A percentile compares a stretch with the other conserved stretches of the same genome.
Evolutionary conservation across 331 rosid genomes (phyloP).

Genomic region (Pyracantha coccinea): DNA sequence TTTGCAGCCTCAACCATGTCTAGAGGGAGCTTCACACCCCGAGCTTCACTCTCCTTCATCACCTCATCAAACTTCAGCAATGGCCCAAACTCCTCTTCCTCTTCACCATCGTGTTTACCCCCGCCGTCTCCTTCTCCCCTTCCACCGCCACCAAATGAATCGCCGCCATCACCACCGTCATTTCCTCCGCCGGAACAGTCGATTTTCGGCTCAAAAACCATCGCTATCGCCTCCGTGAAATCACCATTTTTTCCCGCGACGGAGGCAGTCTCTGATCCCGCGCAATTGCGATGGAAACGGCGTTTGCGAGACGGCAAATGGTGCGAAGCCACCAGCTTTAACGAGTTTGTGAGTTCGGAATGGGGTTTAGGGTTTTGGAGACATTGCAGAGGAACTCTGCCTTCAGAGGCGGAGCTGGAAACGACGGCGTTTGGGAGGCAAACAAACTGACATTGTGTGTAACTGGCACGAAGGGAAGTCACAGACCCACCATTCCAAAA

Average conservation of each 20-base stretch:
- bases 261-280: not conserved
- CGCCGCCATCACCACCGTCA: constrained; percentile 14
- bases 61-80: constrained; percentile 53
- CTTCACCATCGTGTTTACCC: constrained; percentile 25
- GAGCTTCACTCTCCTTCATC: constrained; percentile 48
- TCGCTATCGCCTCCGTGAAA: not conserved
- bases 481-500: not conserved
- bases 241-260: not conserved
- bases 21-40: constrained; percentile 47
- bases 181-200: constrained; percentile 24
- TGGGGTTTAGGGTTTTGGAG: not conserved
- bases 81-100: constrained; percentile 50
- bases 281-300: not conserved
- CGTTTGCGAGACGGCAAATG: not conserved
- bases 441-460: constrained; percentile 10
- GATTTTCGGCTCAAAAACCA: constrained; percentile 11
- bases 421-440: constrained; percentile 10
- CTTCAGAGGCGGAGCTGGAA: not conserved
- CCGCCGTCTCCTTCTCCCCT: constrained; percentile 13
- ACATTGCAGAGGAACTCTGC: not conserved
- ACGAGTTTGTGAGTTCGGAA: not conserved
- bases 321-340: not conserved
- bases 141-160: constrained; percentile 27
- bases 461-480: not conserved
- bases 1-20: constrained; percentile 69